Conservation (phyloP, 192 early-diverging fungal species). For the Phycomyces nitens region DNA sequence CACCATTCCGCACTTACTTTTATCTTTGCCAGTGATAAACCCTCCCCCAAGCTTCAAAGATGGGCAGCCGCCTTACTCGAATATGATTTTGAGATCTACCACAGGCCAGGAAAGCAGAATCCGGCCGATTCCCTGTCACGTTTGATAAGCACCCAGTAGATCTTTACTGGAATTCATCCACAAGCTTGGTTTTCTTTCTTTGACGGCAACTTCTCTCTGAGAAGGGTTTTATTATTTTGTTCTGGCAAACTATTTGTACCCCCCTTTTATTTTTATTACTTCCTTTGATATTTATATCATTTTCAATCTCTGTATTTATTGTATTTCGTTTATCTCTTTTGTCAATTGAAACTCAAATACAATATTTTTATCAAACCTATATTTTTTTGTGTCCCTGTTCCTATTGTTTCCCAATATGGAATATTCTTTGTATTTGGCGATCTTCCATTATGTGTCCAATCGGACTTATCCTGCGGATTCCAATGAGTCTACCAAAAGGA, state of each 20-base stretch:
- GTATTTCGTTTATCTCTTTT: no score
- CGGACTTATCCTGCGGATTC: neutral
- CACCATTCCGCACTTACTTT: conserved; percentile 34
- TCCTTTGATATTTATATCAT: no score
- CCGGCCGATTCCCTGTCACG: neutral
- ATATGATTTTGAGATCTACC: neutral
- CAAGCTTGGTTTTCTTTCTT: no score
- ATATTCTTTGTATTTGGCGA: neutral
- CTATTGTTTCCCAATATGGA: neutral
- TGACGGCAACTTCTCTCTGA: no score
- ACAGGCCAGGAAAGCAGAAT: neutral
- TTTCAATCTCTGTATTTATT: no score
- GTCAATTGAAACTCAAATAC: no score
- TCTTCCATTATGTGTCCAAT: neutral
- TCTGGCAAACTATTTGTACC: no score
- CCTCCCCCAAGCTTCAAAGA: no score
- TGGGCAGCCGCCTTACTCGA: neutral
- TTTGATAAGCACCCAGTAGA: neutral
- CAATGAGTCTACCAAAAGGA: neutral
- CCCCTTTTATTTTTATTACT: no score
- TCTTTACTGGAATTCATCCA: no score
- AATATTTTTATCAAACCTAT: no score
- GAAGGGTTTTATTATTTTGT: neutral
- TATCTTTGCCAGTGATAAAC: conserved; percentile 2
- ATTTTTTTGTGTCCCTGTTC: no score